phyloP scores from a whole-genome alignment of 2,329 filamentous ascomycete genomes.

The Penicillium rolfsii region DNA sequence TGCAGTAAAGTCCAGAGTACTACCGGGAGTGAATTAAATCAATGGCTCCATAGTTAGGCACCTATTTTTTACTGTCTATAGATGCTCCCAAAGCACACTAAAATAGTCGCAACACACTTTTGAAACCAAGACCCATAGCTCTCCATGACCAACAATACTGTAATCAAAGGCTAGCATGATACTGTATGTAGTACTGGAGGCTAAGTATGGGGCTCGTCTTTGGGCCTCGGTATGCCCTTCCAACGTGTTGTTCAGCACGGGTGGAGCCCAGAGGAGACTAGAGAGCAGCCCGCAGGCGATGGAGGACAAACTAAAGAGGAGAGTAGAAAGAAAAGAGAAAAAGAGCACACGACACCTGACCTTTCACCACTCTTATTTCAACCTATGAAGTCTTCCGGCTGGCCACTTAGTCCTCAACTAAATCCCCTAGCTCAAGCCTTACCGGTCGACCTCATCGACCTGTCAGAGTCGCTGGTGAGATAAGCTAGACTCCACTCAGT shows the following conservation, averaged over 20 bases:
- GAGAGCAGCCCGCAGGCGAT: neutral
- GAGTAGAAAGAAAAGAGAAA: neutral
- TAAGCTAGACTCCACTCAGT: constrained; percentile 18
- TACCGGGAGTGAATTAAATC: neutral
- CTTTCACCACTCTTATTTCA: neutral
- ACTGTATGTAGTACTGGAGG: no score
- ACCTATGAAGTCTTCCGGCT: neutral
- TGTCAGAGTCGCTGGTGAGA: constrained; percentile 7
- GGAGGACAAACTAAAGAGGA: neutral
- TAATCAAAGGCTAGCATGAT: neutral
- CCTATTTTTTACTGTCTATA: neutral
- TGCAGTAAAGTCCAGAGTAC: neutral
- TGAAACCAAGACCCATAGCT: neutral
- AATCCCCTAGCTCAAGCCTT: neutral
- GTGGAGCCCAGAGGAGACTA: neutral
- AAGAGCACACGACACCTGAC: constrained; percentile 5
- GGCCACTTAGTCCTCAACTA: neutral
- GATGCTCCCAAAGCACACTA: neutral
- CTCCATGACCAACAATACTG: neutral
- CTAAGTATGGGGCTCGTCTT: neutral
- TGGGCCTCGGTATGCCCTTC: neutral
- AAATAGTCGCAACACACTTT: neutral
- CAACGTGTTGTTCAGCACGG: neutral
- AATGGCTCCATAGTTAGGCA: constrained; percentile 1
- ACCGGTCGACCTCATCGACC: neutral